phyloP scores from a whole-genome alignment of 345 rosid genomes.

The Gossypium bickii region DNA sequence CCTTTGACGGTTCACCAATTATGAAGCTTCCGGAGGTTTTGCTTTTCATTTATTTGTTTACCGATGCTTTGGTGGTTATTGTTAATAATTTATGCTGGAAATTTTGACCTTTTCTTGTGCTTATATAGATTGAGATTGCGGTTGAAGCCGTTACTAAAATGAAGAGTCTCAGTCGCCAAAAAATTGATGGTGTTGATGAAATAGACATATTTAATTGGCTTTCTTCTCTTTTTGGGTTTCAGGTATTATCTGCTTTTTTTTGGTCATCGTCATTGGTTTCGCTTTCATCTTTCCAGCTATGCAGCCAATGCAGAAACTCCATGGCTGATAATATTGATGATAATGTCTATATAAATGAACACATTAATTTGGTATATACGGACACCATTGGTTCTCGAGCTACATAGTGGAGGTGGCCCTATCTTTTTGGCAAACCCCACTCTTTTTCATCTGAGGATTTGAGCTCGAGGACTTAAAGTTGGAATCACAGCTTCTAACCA shows the following conservation, averaged over 20 bases:
- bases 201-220: conserved; percentile 88
- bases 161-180: conserved; percentile 70
- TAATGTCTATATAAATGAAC: neutral
- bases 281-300: neutral
- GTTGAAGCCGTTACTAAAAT: conserved; percentile 56
- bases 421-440: neutral
- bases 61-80: neutral
- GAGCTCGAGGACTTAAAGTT: neutral
- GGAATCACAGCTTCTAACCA: neutral
- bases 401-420: too few relatives aligned
- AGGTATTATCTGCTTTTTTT: conserved; percentile 33
- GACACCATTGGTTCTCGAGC: too few relatives aligned
- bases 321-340: neutral
- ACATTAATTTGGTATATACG: too few relatives aligned
- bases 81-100: neutral
- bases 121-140: conserved; percentile 65
- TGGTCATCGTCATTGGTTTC: neutral
- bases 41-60: conserved; percentile 6
- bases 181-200: conserved; percentile 15
- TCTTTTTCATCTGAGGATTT: neutral
- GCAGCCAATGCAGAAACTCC: neutral
- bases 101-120: neutral
- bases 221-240: conserved; percentile 83
- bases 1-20: conserved; percentile 60
- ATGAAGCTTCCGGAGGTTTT: conserved; percentile 93